These are phyloP conservation scores for Fusarium nodosum DNA, from an alignment of 2,329 filamentous ascomycete genomes.

Conservation along the genomic window DNA sequence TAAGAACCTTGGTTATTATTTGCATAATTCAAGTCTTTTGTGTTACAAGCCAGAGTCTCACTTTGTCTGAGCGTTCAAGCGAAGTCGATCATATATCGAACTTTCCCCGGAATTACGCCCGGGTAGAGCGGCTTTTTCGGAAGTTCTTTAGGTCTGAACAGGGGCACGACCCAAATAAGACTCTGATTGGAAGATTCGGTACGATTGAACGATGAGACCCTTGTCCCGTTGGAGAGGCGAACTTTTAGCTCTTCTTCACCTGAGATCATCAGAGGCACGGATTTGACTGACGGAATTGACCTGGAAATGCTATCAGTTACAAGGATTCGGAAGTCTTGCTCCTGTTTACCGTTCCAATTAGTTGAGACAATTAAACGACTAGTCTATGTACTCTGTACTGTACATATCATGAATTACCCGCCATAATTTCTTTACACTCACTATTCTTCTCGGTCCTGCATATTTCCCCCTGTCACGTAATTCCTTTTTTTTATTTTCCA, in stretches of 20 bases:
- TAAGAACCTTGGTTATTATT: background rate
- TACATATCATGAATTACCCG: slow-evolving; percentile 10
- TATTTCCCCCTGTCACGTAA: background rate
- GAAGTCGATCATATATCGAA: background rate
- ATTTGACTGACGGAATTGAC: background rate
- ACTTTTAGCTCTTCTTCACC: slow-evolving; percentile 2
- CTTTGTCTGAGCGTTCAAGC: background rate
- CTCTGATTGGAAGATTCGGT: background rate
- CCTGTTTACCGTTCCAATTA: background rate
- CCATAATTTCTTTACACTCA: background rate
- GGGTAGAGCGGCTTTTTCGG: slow-evolving; percentile 1
- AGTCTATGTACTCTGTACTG: slow-evolving; percentile 2
- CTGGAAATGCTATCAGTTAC: slow-evolving; percentile 1
- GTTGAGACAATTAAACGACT: background rate
- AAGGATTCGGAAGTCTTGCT: background rate
- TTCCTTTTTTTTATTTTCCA: slow-evolving; percentile 3
- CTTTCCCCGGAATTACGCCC: background rate
- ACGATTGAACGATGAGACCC: background rate
- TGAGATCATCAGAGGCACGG: slow-evolving; percentile 5
- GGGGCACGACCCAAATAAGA: background rate
- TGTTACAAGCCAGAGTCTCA: background rate
- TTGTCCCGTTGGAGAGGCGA: background rate
- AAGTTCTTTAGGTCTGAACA: background rate
- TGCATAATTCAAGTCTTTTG: background rate
- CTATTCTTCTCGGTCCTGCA: background rate